Evolutionary conservation across 2,329 filamentous ascomycete genomes (phyloP).

Genomic region (Pseudogymnoascus sp.): DNA sequence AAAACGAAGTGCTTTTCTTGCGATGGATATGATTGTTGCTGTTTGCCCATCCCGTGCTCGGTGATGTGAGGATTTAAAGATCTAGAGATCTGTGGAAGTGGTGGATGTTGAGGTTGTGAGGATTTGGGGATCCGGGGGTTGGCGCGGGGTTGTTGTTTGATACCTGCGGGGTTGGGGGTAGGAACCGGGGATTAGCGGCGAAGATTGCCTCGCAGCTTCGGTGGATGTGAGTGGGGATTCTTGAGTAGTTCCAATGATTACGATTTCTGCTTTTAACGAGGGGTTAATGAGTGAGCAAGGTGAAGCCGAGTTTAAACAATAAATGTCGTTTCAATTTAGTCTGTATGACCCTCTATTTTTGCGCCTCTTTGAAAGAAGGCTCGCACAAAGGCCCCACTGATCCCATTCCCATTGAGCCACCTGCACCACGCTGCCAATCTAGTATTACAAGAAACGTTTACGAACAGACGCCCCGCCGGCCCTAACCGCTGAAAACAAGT

Average conservation of each 20-base stretch:
- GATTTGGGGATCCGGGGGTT: not conserved
- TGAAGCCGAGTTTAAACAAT: not conserved
- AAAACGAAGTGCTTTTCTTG: constrained; percentile 44
- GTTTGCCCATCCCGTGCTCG: constrained; percentile 44
- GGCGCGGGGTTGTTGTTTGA: not conserved
- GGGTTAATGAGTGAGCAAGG: not conserved
- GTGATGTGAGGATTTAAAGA: constrained; percentile 35
- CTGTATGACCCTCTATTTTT: not conserved
- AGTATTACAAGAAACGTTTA: not conserved
- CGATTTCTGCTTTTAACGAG: not conserved
- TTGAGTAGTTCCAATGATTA: not conserved
- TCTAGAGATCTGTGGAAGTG: not conserved
- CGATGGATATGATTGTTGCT: constrained; percentile 48
- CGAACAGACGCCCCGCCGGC: not conserved
- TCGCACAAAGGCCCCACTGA: not conserved
- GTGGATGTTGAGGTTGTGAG: not conserved
- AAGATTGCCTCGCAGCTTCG: not conserved
- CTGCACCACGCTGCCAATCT: not conserved
- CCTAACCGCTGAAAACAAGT: constrained; percentile 6
- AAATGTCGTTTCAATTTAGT: not conserved
- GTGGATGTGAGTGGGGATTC: not conserved
- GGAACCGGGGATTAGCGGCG: not conserved
- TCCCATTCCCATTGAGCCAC: not conserved
- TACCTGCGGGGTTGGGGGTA: not conserved
- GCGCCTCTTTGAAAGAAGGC: not conserved